A percentile compares a stretch with the other conserved stretches of the same genome.
phyloP scores from a whole-genome alignment of 2,329 filamentous ascomycete genomes.

The Xylaria sp. region DNA sequence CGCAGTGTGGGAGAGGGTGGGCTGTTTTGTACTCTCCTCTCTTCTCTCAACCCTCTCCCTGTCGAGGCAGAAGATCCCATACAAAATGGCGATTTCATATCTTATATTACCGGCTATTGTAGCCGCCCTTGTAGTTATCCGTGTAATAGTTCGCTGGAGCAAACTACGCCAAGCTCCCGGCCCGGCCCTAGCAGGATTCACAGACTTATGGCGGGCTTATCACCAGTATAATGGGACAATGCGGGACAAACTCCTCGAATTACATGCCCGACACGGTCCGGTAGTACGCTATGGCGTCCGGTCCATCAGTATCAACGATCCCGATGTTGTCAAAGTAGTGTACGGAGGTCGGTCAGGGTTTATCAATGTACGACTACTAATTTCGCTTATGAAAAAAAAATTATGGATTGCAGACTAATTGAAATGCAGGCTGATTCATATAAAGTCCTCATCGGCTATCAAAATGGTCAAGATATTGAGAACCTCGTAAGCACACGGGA shows the following conservation, averaged over 20 bases:
- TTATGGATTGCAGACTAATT: not conserved
- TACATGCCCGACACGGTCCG: slow-evolving; percentile 39
- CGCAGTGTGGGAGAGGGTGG: not conserved
- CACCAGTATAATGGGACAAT: slow-evolving; percentile 39
- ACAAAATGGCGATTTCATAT: slow-evolving; percentile 32
- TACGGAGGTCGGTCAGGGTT: slow-evolving; percentile 43
- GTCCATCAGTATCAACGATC: slow-evolving; percentile 44
- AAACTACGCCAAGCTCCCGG: slow-evolving; percentile 42
- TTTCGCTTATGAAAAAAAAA: too few relatives aligned
- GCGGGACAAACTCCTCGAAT: slow-evolving; percentile 22
- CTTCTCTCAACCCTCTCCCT: not conserved
- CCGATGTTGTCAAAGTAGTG: slow-evolving; percentile 41
- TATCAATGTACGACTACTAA: slow-evolving; percentile 39
- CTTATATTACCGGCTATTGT: slow-evolving; percentile 21
- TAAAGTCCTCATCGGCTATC: slow-evolving; percentile 40
- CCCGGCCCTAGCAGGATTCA: slow-evolving; percentile 38
- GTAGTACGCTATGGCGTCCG: slow-evolving; percentile 44
- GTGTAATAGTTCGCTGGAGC: slow-evolving; percentile 38
- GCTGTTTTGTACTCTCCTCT: not conserved
- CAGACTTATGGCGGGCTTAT: slow-evolving; percentile 44
- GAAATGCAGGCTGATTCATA: slow-evolving; percentile 41
- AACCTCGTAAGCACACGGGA: slow-evolving; percentile 42
- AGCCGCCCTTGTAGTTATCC: slow-evolving; percentile 29
- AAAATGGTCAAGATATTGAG: slow-evolving; percentile 43
- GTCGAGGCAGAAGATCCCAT: not conserved